Base-by-base conservation (phyloP, 352 stramenopile genomes). In the Globisporangium middletonii region DNA sequence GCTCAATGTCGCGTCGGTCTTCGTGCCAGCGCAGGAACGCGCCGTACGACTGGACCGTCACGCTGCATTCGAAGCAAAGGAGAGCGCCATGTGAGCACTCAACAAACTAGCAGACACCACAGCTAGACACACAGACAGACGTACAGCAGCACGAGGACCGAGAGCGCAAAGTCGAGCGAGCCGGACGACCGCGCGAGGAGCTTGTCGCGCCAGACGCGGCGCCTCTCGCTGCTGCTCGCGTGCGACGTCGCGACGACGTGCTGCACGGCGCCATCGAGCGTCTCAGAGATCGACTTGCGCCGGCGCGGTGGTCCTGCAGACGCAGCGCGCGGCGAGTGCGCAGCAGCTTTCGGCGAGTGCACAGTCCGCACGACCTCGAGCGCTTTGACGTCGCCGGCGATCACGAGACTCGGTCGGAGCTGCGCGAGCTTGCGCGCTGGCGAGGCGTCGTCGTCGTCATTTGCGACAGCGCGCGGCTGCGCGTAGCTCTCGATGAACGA, bases 21-120 rank as follows among this genome's bases (percentile, higher is more conserved):
- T 71, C 68, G 33, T 79, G 62, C 67, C 64, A 76, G 18, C 60
- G 61, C 15, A 76, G 55, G 50, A 79, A 75, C 3, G 8, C 18
- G 15, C 47, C 44, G 35, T 79, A 79, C 15, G 55, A 63, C 3
- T 64, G 47, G 27, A 74, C 59, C 33, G 71, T 65, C 18, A 57
- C 49, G 4, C 67, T 79, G 19, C 44, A 46, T 19, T 9, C 2
- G 50, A 26, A 42, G 37, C 11, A 18, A 11, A 53, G 19, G 26
- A 55, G 35, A 47, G n/a, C 47, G 23, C 3, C 11, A 33, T 12
- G 15, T 8, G 19, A 53, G 8, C 13, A 8, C 15, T 53, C 27
- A 8, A 53, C 15, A 53, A 4, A 38, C 28, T 23, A 28, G 6
- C 26, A 28, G 48, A 18, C 26, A 55, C 4, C 3, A 18, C 44